phyloP scores from a whole-genome alignment of 2,329 filamentous ascomycete genomes.

The Talaromyces sp. region DNA sequence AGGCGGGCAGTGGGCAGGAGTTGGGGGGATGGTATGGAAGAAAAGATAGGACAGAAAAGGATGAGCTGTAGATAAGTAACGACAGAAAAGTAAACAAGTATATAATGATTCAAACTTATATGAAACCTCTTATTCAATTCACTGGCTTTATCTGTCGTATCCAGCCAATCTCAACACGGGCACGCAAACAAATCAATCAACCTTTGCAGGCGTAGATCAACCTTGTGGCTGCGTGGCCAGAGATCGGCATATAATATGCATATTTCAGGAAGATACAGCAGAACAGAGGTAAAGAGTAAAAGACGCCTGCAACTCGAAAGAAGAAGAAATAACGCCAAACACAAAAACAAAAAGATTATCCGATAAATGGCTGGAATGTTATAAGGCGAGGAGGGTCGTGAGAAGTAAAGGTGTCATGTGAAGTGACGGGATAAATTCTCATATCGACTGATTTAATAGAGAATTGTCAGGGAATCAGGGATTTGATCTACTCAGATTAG shows the following conservation, averaged over 20 bases:
- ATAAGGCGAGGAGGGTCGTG: background rate
- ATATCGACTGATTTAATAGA: background rate
- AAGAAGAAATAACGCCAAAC: background rate
- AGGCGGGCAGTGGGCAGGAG: conserved; percentile 34
- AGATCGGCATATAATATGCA: background rate
- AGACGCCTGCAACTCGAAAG: background rate
- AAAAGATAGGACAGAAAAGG: conserved; percentile 18
- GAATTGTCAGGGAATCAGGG: background rate
- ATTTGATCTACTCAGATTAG: background rate
- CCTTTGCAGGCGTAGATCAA: background rate
- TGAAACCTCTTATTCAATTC: background rate
- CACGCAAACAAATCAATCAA: no score
- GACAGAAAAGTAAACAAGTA: no score
- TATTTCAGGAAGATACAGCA: background rate
- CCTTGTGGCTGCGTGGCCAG: background rate
- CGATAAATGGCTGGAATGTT: conserved; percentile 1
- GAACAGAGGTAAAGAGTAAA: background rate
- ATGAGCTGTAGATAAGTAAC: conserved; percentile 20
- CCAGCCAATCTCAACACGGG: background rate
- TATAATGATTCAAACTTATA: background rate
- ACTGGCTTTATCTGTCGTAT: background rate
- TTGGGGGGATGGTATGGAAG: conserved; percentile 36
- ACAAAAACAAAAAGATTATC: background rate
- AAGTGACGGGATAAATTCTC: background rate
- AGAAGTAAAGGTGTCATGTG: background rate